Percentiles rank a stretch among this genome's conserved stretches.
These are phyloP conservation scores for Chytriomyces confervae DNA, from an alignment of 192 early-diverging fungal genomes.

Conservation along the genomic window DNA sequence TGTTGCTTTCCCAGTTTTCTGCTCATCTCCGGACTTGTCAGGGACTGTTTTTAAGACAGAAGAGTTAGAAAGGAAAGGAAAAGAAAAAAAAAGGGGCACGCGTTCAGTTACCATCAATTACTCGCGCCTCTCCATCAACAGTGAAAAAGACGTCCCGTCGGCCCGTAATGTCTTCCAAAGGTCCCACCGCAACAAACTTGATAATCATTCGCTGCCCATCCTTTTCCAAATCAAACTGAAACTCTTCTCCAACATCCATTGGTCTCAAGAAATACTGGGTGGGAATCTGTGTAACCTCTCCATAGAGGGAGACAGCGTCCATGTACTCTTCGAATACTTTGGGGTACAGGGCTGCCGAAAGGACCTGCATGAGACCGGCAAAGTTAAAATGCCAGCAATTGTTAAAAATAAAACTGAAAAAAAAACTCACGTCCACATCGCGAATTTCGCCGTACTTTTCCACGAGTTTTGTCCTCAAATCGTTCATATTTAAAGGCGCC, in stretches of 20 bases:
- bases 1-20: constrained; percentile 43
- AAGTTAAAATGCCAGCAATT: constrained; percentile 13
- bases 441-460: constrained; percentile 88
- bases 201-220: constrained; percentile 87
- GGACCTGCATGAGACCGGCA: constrained; percentile 59
- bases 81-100: constrained; percentile 38
- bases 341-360: constrained; percentile 90
- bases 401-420: background rate
- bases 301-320: constrained; percentile 73
- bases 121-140: constrained; percentile 92
- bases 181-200: constrained; percentile 87
- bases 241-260: constrained; percentile 86
- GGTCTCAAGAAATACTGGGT: constrained; percentile 90
- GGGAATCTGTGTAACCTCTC: constrained; percentile 87
- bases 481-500: constrained; percentile 76
- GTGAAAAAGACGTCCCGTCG: constrained; percentile 95
- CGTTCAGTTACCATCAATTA: constrained; percentile 72
- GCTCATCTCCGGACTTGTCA: constrained; percentile 32
- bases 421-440: constrained; percentile 62
- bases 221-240: constrained; percentile 82
- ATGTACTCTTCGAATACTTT: constrained; percentile 90
- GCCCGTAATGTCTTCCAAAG: constrained; percentile 73
- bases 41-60: constrained; percentile 20
- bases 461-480: constrained; percentile 73
- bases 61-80: background rate